Base-by-base conservation (phyloP, 2,329 filamentous ascomycete species). In the Laburnicola sp. region DNA sequence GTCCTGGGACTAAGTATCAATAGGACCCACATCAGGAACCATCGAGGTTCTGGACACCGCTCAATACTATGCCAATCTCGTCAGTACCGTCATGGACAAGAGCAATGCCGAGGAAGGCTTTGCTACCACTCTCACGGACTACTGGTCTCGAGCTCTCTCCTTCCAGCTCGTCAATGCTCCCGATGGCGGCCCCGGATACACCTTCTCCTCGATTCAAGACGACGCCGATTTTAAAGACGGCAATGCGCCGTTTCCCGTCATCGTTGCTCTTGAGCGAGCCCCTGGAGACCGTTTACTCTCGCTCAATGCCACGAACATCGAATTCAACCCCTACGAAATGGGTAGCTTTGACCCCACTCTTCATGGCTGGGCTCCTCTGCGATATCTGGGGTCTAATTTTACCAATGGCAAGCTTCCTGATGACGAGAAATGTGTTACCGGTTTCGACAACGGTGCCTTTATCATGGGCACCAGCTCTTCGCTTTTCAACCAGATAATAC, bases 381-480 rank as follows among this genome's bases (percentile, higher is more conserved):
- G 84, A 54, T 92, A 86, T 57, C 71, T 92, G 2, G 89, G 89
- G 2, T 89, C 88, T 1, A 85, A 85, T 58, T 91, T 93, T 69
- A 80, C 78, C 34, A 78, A 75, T 4, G 89, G 89, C 21, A 65
- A 69, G 6, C 71, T 94, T 21, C 74, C 81, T 0, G 67, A 76
- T 8, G 70, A 78, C 48, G 80, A 82, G 37, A 69, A 74, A 26
- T 96, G 92, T 65, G 80, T 95, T 11, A 78, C 81, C 6, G 92
- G 92, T 1, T 91, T 91, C 57, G 92, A 96, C 73, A 91, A 91
- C 62, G 82, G 82, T 23, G 89, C 89, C 5, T 96, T 83, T 66
- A 78, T 96, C 25, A 91, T 96, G 84, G 91, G 91, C 44, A 96
- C 91, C 0, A 91, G 87, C 22, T 90, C 86, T 1, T 87, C 88